Base-by-base conservation (phyloP, 1,139 yeast species). In the Suhomyces anneliseae region DNA sequence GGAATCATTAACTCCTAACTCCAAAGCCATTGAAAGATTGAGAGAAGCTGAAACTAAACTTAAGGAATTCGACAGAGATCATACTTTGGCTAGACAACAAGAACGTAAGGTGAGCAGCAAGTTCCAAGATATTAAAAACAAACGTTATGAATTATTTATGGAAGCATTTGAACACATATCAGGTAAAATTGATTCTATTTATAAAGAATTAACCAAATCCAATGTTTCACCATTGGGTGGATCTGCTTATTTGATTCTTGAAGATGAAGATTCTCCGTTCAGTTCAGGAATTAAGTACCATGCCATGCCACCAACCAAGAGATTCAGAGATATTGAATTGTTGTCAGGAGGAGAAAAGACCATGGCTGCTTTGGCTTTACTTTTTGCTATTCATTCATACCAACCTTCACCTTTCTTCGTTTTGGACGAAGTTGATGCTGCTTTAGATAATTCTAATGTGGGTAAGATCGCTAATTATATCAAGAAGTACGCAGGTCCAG, bases 301-400 rank as follows among this genome's bases (percentile, higher is more conserved):
- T 63, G 97, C 97, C 0, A 92, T 92, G 87, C 98, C 99, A 1
- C 99, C 99, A 9, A 79, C 88, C 82, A 95, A 93, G 60, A 76
- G 97, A 55, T 93, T 90, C 64, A 79, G 95, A 59, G 97, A 90
- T 56, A 92, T 93, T 90, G 96, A 90, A 49, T 80, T 88, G 51
- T 74, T 93, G 11, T 90, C 97, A 0, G 99, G 99, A 44, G 99
- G 99, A 43, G 99, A 93, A 62, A 90, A 92, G 64, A 89, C 98
- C 1, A 87, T 93, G 68, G 99, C 99, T 1, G 99, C 99, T 0
- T 74, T 93, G 54, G 97, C 98, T 0, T 72, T 93, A 52, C 67
- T 93, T 42, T 93, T 93, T 72, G 95, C 99, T 2, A 82, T 92
- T 44, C 97, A 93, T 64, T 85, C 95, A 0, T 88, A 72, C 68